phyloP scores from a whole-genome alignment of 2,329 filamentous ascomycete species.

The Ophiocordyceps sinensis region DNA sequence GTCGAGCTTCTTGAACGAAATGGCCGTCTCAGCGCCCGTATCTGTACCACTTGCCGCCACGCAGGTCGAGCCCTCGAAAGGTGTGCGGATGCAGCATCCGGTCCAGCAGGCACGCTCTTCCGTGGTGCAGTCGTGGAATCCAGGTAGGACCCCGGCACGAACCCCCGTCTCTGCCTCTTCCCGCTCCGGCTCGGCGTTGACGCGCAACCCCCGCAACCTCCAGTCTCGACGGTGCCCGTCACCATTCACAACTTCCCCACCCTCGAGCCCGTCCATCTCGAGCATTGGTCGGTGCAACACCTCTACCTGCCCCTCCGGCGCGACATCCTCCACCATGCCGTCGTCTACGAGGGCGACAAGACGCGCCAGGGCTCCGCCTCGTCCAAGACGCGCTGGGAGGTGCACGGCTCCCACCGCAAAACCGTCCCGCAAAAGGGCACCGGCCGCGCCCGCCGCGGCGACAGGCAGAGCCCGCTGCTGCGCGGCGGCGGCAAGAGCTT shows the following conservation, averaged over 20 bases:
- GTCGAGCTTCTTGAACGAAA: slow-evolving; percentile 14
- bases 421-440: slow-evolving; percentile 75
- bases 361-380: slow-evolving; percentile 77
- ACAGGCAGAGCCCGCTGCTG: slow-evolving; percentile 67
- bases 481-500: slow-evolving; percentile 77
- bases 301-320: slow-evolving; percentile 75
- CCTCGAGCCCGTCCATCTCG: slow-evolving; percentile 68
- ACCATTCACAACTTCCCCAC: slow-evolving; percentile 85
- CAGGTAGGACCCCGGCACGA: slow-evolving; percentile 28
- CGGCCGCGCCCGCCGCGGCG: slow-evolving; percentile 65
- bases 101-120: slow-evolving; percentile 14
- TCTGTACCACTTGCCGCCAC: slow-evolving; percentile 16
- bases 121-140: slow-evolving; percentile 28
- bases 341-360: slow-evolving; percentile 83
- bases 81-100: slow-evolving; percentile 22
- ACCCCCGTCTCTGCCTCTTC: not conserved
- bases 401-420: slow-evolving; percentile 73
- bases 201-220: not conserved
- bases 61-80: slow-evolving; percentile 41
- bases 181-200: not conserved
- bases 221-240: slow-evolving; percentile 54
- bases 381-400: slow-evolving; percentile 68
- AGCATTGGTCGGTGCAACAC: slow-evolving; percentile 67
- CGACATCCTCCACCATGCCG: slow-evolving; percentile 83
- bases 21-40: too few relatives aligned